These are phyloP conservation scores for Talaromyces sp. DNA, from an alignment of 2,329 filamentous ascomycete species.

Conservation along the genomic window DNA sequence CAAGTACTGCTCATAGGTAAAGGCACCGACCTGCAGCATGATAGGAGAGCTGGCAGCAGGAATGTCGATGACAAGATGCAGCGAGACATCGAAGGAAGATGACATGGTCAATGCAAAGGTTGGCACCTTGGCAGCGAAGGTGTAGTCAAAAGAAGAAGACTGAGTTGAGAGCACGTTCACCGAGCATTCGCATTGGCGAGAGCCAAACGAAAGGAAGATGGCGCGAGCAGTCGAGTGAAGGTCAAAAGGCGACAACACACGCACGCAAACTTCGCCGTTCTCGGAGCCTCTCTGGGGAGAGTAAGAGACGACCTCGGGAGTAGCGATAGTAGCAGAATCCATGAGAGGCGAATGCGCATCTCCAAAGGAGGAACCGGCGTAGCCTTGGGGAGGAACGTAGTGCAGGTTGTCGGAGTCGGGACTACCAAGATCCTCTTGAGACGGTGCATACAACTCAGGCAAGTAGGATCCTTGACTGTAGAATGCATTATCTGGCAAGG, in stretches of 20 bases:
- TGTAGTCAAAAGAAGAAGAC: conserved; percentile 63
- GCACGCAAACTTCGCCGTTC: conserved; percentile 67
- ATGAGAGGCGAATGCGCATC: conserved; percentile 64
- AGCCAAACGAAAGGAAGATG: conserved; percentile 69
- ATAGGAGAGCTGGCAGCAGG: conserved; percentile 47
- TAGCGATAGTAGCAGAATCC: conserved; percentile 53
- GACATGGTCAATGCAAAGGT: conserved; percentile 55
- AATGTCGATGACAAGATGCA: conserved; percentile 57
- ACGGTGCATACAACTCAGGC: conserved; percentile 35
- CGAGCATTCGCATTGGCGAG: conserved; percentile 64
- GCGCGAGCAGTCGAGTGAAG: conserved; percentile 54
- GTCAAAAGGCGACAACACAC: conserved; percentile 71
- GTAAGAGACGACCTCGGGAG: conserved; percentile 63
- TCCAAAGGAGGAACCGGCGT: conserved; percentile 48
- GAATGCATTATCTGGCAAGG: conserved; percentile 38
- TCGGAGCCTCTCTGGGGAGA: conserved; percentile 63
- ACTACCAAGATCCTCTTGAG: conserved; percentile 36
- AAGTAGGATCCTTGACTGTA: conserved; percentile 37
- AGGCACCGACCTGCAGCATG: conserved; percentile 55
- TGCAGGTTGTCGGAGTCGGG: conserved; percentile 38
- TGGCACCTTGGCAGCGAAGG: conserved; percentile 67
- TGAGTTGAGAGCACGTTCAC: conserved; percentile 57
- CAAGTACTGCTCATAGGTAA: conserved; percentile 53
- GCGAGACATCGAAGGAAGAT: conserved; percentile 51
- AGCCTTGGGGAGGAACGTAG: conserved; percentile 34